Percentiles rank a stretch among this genome's conserved stretches.
Evolutionary conservation across 2,329 filamentous ascomycete species (phyloP).

Genomic region (Neocucurbitaria cava): DNA sequence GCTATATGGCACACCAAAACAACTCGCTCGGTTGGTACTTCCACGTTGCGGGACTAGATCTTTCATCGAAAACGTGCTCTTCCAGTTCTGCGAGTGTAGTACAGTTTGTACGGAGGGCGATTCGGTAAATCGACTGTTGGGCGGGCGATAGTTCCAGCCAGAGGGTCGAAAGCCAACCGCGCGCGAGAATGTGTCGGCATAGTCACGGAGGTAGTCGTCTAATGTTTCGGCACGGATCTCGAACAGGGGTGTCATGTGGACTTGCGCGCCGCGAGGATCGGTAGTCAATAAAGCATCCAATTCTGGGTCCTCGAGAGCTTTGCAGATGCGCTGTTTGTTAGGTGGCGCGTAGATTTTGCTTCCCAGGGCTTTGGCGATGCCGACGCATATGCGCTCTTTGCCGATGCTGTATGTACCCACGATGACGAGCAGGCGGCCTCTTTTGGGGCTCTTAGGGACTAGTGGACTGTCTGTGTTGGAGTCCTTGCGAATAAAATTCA

Average conservation of each 20-base stretch:
- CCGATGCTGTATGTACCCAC: conserved; percentile 98
- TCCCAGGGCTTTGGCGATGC: conserved; percentile 83
- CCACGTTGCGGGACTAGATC: conserved; percentile 85
- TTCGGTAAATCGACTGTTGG: conserved; percentile 67
- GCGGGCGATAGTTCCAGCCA: conserved; percentile 90
- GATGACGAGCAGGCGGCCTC: conserved; percentile 81
- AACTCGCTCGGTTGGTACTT: conserved; percentile 80
- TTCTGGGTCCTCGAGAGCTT: conserved; percentile 84
- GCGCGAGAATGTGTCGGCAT: conserved; percentile 81
- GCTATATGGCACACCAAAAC: conserved; percentile 93
- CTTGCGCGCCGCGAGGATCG: conserved; percentile 83
- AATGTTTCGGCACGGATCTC: conserved; percentile 92
- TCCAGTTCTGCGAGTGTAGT: conserved; percentile 75
- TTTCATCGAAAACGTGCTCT: conserved; percentile 71
- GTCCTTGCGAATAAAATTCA: conserved; percentile 64
- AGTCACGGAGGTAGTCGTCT: conserved; percentile 82
- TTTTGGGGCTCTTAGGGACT: conserved; percentile 39
- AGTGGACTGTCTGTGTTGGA: conserved; percentile 42
- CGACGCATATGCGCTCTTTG: conserved; percentile 94
- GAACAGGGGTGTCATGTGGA: conserved; percentile 97
- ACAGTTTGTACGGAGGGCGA: conserved; percentile 70
- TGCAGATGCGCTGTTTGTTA: conserved; percentile 82
- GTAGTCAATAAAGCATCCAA: conserved; percentile 78
- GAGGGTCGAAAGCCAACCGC: conserved; percentile 91
- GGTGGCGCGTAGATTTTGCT: conserved; percentile 90